Evolutionary conservation across 2,329 filamentous ascomycete genomes (phyloP), one percentile per base, ranked within the genome.

Genomic region (Hypocreales sp.): DNA sequence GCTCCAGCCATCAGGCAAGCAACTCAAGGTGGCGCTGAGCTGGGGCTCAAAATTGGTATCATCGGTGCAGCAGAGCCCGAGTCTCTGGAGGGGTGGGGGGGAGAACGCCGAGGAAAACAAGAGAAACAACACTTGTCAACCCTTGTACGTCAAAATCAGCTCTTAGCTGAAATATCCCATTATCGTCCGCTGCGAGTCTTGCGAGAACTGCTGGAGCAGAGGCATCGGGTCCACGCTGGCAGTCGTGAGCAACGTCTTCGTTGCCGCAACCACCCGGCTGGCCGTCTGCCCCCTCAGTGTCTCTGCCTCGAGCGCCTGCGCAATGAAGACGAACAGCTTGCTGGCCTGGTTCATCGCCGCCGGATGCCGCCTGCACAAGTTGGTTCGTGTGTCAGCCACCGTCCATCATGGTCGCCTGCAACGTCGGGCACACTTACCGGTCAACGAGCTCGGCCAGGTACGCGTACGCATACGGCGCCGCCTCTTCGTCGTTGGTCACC

Each of bases 401-500:
- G 18, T 25, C 14, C 18, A 8, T 24, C 17, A n/a, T 12, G 7
- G 6, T 14, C 7, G 4, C 5, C 5, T 8, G 18, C 36, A 25
- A 34, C 26, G 25, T 23, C 8, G 19, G 19, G 17, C 7, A 8
- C 11, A 76, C 84, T 70, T 72, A 94, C 90, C 92, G 79, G 40
- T 92, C 79, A 48, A 95, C 94, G 36, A 98, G 57, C 49, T 93
- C 78, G 9, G 81, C 76, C 32, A 98, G 61, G 57, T 93, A 98
- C 24, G 77, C 76, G 49, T 98, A 98, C 2, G 86, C 86, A 51
- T 92, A 95, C 10, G 90, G 90, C 13, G 90, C 90, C 4, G 90
- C 90, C 58, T 98, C 90, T 51, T 98, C 90, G 39, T 98, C 90
- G 45, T 93, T 94, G 11, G 77, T 75, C 28, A 98, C 79, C 0